Percentiles rank a stretch among this genome's conserved stretches.
These are phyloP conservation scores for Dictyostelium brefeldianum DNA, from an alignment of 78 protist genomes.

Conservation along the genomic window DNA sequence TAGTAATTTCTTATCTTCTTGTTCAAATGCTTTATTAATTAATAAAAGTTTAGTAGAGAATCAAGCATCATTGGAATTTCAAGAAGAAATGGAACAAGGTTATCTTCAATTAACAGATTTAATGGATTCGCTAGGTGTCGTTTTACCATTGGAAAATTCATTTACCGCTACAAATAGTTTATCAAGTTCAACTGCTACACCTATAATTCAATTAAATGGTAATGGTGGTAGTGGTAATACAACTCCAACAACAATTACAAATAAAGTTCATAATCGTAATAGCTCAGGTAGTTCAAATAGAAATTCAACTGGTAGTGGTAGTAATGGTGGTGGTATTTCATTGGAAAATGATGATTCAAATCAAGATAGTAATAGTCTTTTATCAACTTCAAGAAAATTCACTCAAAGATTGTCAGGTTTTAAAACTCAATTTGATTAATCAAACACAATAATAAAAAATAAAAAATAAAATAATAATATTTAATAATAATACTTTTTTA, in stretches of 20 bases:
- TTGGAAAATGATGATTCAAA: not conserved
- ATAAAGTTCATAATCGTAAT: not conserved
- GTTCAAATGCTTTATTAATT: slow-evolving; percentile 41
- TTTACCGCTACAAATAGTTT: not conserved
- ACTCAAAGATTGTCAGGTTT: slow-evolving; percentile 56
- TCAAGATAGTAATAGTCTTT: not conserved
- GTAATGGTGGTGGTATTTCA: not conserved
- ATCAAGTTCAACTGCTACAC: not conserved
- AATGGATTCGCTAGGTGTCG: slow-evolving; percentile 41
- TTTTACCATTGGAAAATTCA: slow-evolving; percentile 57
- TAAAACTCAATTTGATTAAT: slow-evolving; percentile 1
- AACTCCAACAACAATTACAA: not conserved
- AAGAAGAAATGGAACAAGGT: slow-evolving; percentile 78
- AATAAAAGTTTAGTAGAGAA: slow-evolving; percentile 3
- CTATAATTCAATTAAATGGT: not conserved
- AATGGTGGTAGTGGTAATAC: not conserved
- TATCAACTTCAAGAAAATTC: slow-evolving; percentile 25
- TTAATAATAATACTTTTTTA: too few species aligned
- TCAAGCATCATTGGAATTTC: slow-evolving; percentile 44
- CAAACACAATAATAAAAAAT: not conserved
- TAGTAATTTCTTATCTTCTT: slow-evolving; percentile 12
- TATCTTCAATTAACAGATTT: slow-evolving; percentile 22
- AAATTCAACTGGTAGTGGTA: not conserved
- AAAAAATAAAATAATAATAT: not conserved
- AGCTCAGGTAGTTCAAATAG: not conserved